These are phyloP conservation scores for Teunomyces barrocoloradensis DNA, from an alignment of 805 yeast species.

Conservation along the genomic window DNA sequence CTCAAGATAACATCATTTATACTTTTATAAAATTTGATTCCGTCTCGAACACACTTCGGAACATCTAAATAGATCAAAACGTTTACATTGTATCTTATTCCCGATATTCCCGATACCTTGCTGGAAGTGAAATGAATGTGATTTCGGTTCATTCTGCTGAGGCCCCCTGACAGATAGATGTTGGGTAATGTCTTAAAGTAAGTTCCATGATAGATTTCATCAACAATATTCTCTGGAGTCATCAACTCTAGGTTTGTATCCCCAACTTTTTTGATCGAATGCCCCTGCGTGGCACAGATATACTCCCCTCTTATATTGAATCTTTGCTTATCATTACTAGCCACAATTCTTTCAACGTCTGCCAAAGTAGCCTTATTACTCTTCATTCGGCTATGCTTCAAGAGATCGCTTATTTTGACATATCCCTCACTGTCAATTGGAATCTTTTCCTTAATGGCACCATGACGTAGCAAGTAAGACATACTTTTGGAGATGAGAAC, in stretches of 20 bases:
- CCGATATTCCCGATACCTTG: slow-evolving; percentile 56
- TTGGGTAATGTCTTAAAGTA: slow-evolving; percentile 42
- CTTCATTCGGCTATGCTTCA: slow-evolving; percentile 58
- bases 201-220: slow-evolving; percentile 78
- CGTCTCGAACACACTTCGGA: slow-evolving; percentile 39
- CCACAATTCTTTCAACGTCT: slow-evolving; percentile 63
- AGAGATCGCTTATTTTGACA: slow-evolving; percentile 50
- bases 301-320: slow-evolving; percentile 46
- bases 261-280: slow-evolving; percentile 54
- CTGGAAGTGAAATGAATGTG: slow-evolving; percentile 81
- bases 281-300: slow-evolving; percentile 95
- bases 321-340: slow-evolving; percentile 65
- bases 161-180: slow-evolving; percentile 54
- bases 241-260: slow-evolving; percentile 41
- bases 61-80: slow-evolving; percentile 65
- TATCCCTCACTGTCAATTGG: slow-evolving; percentile 68
- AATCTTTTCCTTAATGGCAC: slow-evolving; percentile 68
- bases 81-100: slow-evolving; percentile 60
- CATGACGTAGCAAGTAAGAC: slow-evolving; percentile 81
- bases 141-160: slow-evolving; percentile 68
- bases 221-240: slow-evolving; percentile 45
- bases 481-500: slow-evolving; percentile 67
- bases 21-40: slow-evolving; percentile 57
- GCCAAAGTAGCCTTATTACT: slow-evolving; percentile 51
- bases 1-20: slow-evolving; percentile 74